Base-by-base conservation (phyloP, 1,139 yeast genomes). In the Schwanniomyces etchellsii region DNA sequence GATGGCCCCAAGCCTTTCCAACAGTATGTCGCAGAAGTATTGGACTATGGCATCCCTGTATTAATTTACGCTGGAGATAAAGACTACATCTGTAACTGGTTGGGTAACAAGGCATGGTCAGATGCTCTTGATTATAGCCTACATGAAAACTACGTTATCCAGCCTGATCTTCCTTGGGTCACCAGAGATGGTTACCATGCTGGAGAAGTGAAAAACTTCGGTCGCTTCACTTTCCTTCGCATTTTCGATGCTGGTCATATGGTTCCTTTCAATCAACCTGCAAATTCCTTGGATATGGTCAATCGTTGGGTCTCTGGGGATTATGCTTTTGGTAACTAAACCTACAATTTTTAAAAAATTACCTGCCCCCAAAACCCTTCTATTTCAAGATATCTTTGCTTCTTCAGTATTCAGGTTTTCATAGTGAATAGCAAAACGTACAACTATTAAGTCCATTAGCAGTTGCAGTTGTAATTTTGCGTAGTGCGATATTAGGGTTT, bases 181-280 rank as follows among this genome's bases (percentile, higher is more conserved):
- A 55, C 60, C 17, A 32, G 41, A 10, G 55, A 55, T 28, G 71
- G 72, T 18, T 62, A 70, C 49, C 52, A 60, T 39, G 79, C 77
- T 3, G 86, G 85, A 38, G 69, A 71, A 38, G 75, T 73, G 16
- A 77, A 77, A 53, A 66, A 69, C 43, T 63, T 55, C 42, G 69
- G 70, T 17, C 60, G 69, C 31, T 70, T 79, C 40, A 74, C 84
- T 3, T 79, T 74, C 57, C 58, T 77, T 47, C 67, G 84, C 52
- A 64, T 79, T 5, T 77, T 63, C 44, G 79, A 71, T 41, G 84
- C 81, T 35, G 85, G 85, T 14, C 86, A 79, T 54, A 77, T 79
- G 85, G 84, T 77, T 38, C 95, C 95, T 16, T 78, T 61, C 45
- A 85, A 86, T 54, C 91, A 82, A 59, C 94, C 95, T 16, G 77